Base-by-base conservation (phyloP, 1,284 basidiomycete species). In the Anthracocystis walkeri region DNA sequence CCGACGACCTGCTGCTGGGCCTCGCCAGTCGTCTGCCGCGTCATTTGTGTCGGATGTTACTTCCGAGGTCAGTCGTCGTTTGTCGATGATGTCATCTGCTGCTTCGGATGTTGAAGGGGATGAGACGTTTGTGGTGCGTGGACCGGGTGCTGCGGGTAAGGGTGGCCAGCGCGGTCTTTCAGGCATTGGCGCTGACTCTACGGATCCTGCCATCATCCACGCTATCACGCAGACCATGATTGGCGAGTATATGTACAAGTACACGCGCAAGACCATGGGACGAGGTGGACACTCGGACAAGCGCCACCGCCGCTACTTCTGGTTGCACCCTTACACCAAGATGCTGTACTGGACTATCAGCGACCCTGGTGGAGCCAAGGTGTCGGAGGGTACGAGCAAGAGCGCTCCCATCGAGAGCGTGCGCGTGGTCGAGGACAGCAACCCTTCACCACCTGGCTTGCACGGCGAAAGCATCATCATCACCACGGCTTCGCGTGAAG, bases 191-290 rank as follows among this genome's bases (percentile, higher is more conserved):
- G 67, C 69, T 10, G 74, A 76, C 20, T 41, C 75, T 2, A 80
- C 84, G 20, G 82, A 86, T 55, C 83, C 83, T 14, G 77, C 65
- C 21, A 82, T 84, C 52, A 84, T 98, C 78, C 95, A 97, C 84
- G 93, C 95, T 2, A 98, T 99, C 82, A 99, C 96, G 5, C 95
- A 98, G 88, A 97, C 95, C 23, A 99, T 99, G 96, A 98, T 99
- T 78, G 95, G 96, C 73, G 96, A 98, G 88, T 98, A 95, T 87
- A 87, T 99, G 87, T 94, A 93, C 90, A 99, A 99, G 88, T 98
- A 99, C 87, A 97, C 95, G 11, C 90, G 96, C 59, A 90, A 91
- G 68, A 87, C 93, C n/a, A 90, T 99, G 80, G 94, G 94, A 16
- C 71, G 80, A 31, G 94, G 93, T 84, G 94, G 94, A 8, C 89